phyloP scores from a whole-genome alignment of 345 rosid genomes.

The Brassica napus region DNA sequence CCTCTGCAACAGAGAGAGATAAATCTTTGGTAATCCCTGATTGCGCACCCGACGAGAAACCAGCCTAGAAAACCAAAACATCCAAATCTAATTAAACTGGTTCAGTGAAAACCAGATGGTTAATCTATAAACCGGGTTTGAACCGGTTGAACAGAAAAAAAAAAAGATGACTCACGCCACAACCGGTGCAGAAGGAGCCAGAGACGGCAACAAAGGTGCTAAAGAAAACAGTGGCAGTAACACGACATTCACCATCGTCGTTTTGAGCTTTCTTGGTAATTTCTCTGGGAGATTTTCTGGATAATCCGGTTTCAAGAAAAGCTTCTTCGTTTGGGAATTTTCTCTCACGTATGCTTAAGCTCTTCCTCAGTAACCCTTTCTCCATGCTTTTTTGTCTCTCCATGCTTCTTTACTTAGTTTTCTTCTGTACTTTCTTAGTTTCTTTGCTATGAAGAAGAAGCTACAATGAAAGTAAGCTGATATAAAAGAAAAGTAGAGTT shows the following conservation, averaged over 20 bases:
- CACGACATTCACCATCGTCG: slow-evolving; percentile 38
- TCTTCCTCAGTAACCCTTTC: slow-evolving; percentile 37
- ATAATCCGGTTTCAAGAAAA: slow-evolving; percentile 31
- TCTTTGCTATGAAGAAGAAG: neutral
- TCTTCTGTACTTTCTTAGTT: neutral
- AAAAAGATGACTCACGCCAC: slow-evolving; percentile 40
- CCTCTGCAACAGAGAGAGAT: slow-evolving; percentile 43
- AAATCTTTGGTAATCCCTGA: slow-evolving; percentile 46
- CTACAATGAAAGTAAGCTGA: neutral
- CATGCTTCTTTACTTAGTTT: neutral
- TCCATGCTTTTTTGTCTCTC: slow-evolving; percentile 40
- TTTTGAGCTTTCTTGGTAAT: slow-evolving; percentile 21
- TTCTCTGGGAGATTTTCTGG: slow-evolving; percentile 26
- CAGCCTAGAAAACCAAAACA: slow-evolving; percentile 32
- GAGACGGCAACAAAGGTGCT: slow-evolving; percentile 53
- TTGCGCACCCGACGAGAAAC: slow-evolving; percentile 53
- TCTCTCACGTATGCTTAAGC: slow-evolving; percentile 32
- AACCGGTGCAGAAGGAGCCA: slow-evolving; percentile 51
- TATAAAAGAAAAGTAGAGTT: neutral
- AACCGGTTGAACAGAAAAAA: no score
- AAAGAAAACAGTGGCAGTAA: slow-evolving; percentile 37
- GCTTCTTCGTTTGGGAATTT: slow-evolving; percentile 28
- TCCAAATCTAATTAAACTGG: neutral
- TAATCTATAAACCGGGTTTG: neutral
- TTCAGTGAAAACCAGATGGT: neutral